Base-by-base conservation (phyloP, 768 basidiomycete genomes). In the Lentinula boryana region DNA sequence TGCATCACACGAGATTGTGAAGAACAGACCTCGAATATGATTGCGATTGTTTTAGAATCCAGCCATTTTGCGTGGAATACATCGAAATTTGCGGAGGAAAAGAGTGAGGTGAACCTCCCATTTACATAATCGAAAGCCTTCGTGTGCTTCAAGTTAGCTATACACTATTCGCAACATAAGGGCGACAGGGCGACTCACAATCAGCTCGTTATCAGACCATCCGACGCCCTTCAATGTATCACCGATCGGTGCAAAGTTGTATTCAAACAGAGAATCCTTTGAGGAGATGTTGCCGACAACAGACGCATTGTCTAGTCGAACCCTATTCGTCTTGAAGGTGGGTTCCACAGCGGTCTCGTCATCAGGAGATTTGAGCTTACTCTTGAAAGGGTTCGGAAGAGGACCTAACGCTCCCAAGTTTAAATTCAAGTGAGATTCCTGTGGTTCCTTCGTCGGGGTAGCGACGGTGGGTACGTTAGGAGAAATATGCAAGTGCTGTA, bases 301-400 rank as follows among this genome's bases (percentile, higher is more conserved):
- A 7, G 65, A 44, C 13, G 69, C 70, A 2, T 75, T 70, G 18
- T 73, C 76, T 6, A 76, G 64, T 33, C 63, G 63, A 35, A 76
- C 62, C 38, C 73, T 73, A 51, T 68, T 71, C 4, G 46, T 35
- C 48, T 33, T 58, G 12, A 8, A 23, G 43, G 53, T n/a, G 12
- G 58, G 36, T 60, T 62, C 63, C 49, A 66, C 63, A 62, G 66
- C 33, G 49, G 61, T 62, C 60, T 71, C 65, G 35, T 68, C 41
- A 33, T 88, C 87, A 0, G 76, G 66, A n/a, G 83, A 82, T n/a
- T 68, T 76, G 31, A 73, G 73, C 58, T 76, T 76, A 13, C 83
- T 75, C 68, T 85, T 91, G 75, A 91, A 85, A 3, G 85, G 80
- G 62, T 85, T 87, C 6, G 86, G 76, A n/a, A 88, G 71, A 0